These are phyloP conservation scores for Solanum etuberosum DNA, from an alignment of 257 asterid genomes.

Conservation along the genomic window DNA sequence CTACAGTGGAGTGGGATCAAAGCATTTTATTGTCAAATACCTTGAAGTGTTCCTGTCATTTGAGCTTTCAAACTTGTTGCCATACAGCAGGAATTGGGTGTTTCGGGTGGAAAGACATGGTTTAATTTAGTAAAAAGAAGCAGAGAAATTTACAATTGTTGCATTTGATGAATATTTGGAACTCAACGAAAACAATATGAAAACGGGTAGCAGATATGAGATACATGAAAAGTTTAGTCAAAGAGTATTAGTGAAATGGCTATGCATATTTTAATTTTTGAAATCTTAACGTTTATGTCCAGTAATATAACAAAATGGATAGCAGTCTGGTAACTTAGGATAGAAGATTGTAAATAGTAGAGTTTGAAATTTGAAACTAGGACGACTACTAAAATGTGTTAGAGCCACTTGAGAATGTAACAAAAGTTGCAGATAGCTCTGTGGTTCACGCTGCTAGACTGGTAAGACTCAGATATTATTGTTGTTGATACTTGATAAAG, in stretches of 20 bases:
- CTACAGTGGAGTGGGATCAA: neutral
- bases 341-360: neutral
- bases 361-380: neutral
- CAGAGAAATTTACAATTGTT: neutral
- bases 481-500: neutral
- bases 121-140: neutral
- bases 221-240: neutral
- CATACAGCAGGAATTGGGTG: neutral
- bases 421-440: neutral
- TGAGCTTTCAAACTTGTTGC: neutral
- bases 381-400: neutral
- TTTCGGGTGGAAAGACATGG: neutral
- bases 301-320: neutral
- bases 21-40: neutral
- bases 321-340: neutral
- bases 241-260: neutral
- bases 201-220: neutral
- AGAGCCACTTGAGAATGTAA: neutral
- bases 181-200: neutral
- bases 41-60: neutral
- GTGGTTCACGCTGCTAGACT: neutral
- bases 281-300: neutral
- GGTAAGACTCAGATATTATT: neutral
- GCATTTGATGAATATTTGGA: neutral
- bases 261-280: neutral